Base-by-base conservation (phyloP, 208 protist species). In the Trypanosoma vivax region DNA sequence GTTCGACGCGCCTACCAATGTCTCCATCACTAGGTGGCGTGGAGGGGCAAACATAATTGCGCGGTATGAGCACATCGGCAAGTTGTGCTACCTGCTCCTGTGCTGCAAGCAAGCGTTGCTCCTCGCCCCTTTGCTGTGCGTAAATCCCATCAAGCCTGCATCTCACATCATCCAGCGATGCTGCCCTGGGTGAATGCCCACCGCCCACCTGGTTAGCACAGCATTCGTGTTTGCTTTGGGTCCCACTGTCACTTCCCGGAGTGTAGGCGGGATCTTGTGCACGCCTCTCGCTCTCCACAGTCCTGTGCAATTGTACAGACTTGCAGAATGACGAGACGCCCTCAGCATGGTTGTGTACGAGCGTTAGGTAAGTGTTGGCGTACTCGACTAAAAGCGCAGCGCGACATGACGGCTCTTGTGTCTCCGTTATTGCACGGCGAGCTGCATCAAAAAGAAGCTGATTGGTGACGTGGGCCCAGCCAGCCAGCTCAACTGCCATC, bases 381-480 rank as follows among this genome's bases (percentile, higher is more conserved):
- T 52, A 67, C 31, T 53, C 46, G 28, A 35, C 45, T 39, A 40
- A 28, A 10, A 73, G 1, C 2, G 18, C 46, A 16, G 48, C 50
- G 7, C 65, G 50, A 0, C 10, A 24, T 11, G 52, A 24, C 0
- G 65, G 65, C 38, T 73, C 65, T 24, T 60, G 51, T 16, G 55
- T 59, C 3, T 53, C 50, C 2, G 19, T 27, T 6, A 66, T 7
- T 2, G 43, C 33, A 29, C 37, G 21, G 11, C 19, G 43, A 27
- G 39, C 52, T 25, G 31, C 50, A 9, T 73, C 59, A 1, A 60
- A 24, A 3, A 62, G 29, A 19, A 65, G 52, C 18, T 57, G 42
- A 27, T 73, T 58, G 5, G 65, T 57, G 6, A 73, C 49, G 11
- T 60, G 35, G 11, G 42, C 35, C 65, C 65, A 73, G 21, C 59